phyloP scores from a whole-genome alignment of 208 protist species.

The Blastocrithidia nonstop region DNA sequence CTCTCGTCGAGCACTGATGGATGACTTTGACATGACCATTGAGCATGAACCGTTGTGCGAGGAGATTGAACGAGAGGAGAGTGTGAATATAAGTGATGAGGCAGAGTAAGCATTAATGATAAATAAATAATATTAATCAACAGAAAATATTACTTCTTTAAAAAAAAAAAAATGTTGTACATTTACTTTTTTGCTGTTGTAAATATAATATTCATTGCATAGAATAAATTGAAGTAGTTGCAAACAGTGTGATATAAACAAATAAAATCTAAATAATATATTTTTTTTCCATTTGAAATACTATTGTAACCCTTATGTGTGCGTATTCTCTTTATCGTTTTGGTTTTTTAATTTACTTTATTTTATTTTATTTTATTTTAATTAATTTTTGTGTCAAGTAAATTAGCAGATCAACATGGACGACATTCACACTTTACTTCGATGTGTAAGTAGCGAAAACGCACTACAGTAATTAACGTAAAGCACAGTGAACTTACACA shows the following conservation, averaged over 20 bases:
- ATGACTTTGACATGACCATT: slow-evolving; percentile 82
- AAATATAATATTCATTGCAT: not conserved
- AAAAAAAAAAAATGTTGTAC: not conserved
- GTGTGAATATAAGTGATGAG: not conserved
- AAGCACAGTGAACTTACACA: too few species aligned
- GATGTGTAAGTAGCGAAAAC: too few species aligned
- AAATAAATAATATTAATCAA: not conserved
- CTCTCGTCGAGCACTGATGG: slow-evolving; percentile 72
- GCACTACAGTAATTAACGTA: too few species aligned
- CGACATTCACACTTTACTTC: too few species aligned
- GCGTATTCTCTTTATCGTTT: too few species aligned
- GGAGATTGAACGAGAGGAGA: slow-evolving; percentile 62
- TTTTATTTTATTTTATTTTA: too few species aligned
- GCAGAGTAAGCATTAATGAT: not conserved
- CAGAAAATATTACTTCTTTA: not conserved
- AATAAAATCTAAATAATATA: not conserved
- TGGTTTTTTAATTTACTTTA: too few species aligned
- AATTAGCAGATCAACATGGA: too few species aligned
- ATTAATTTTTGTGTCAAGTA: too few species aligned
- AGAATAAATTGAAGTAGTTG: not conserved
- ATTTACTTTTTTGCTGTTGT: not conserved
- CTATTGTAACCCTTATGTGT: too few species aligned
- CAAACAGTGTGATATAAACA: not conserved
- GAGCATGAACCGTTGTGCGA: slow-evolving; percentile 60
- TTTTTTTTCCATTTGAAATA: too few species aligned